Conservation (phyloP, 257 asterid species). For the Capsicum pubescens region DNA sequence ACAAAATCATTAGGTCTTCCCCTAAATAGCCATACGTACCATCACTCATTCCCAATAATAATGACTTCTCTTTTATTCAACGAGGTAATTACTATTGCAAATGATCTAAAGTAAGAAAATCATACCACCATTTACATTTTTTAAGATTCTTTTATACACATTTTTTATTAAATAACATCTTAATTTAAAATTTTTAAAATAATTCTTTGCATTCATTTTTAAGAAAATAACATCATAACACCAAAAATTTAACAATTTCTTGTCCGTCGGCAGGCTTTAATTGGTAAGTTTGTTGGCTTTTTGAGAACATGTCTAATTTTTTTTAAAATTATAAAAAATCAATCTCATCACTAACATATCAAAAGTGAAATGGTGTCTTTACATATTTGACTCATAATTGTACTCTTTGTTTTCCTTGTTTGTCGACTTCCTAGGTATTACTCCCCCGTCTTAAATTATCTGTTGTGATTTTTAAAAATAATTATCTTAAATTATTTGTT, state of each 20-base stretch:
- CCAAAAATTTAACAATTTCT: neutral
- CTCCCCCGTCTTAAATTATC: neutral
- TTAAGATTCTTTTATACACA: neutral
- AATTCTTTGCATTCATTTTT: neutral
- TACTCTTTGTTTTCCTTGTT: neutral
- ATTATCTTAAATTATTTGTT: neutral
- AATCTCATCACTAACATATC: constrained; percentile 15
- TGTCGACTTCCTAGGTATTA: neutral
- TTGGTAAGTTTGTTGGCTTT: neutral
- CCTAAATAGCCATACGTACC: constrained; percentile 34
- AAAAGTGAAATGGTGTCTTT: constrained; percentile 23
- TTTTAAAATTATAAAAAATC: neutral
- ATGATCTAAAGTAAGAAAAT: constrained; percentile 14
- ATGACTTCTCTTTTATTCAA: constrained; percentile 35
- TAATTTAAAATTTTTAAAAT: neutral
- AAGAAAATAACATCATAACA: constrained; percentile 10
- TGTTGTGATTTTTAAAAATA: neutral
- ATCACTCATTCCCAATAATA: constrained; percentile 42
- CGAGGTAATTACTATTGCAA: constrained; percentile 16
- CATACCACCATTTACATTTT: constrained; percentile 24
- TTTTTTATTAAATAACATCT: constrained; percentile 16
- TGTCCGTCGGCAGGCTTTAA: constrained; percentile 27
- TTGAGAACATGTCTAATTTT: neutral
- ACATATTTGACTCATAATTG: constrained; percentile 29
- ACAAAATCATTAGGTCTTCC: constrained; percentile 44